Conservation (phyloP, 176 grass and related monocot genomes). For the Pharus latifolius region DNA sequence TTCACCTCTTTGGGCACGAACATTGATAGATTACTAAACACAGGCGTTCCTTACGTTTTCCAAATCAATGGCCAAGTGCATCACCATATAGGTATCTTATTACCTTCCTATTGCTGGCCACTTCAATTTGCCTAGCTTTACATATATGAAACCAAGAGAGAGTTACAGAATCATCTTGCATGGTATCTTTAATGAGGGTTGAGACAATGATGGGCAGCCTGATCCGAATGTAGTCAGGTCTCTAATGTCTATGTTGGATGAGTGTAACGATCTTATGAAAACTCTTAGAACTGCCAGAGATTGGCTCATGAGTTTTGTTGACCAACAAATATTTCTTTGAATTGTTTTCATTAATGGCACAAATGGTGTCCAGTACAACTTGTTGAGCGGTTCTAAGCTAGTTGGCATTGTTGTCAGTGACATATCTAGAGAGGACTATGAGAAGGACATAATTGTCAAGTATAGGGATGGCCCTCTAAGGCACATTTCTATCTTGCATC, state of each 20-base stretch:
- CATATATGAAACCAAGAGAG: background rate
- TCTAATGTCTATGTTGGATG: background rate
- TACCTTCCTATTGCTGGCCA: background rate
- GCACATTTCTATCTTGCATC: background rate
- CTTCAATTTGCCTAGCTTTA: background rate
- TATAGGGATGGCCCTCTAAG: background rate
- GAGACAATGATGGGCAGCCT: fast-evolving
- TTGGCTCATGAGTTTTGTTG: background rate
- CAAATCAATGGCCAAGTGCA: background rate
- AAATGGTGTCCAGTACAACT: background rate
- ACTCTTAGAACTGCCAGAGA: background rate
- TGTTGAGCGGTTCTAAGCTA: fast-evolving
- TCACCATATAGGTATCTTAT: background rate
- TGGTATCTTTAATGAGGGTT: background rate
- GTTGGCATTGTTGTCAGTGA: background rate
- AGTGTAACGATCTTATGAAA: background rate
- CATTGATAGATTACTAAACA: background rate
- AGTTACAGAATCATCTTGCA: background rate
- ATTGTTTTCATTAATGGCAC: background rate
- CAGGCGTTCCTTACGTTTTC: background rate
- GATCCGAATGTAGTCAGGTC: background rate
- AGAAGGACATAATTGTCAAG: background rate
- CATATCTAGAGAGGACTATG: fast-evolving
- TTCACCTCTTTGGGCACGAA: background rate
- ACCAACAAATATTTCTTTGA: background rate